Base-by-base conservation (phyloP, 495 filamentous ascomycete genomes). In the Hypoxylon trugodes region DNA sequence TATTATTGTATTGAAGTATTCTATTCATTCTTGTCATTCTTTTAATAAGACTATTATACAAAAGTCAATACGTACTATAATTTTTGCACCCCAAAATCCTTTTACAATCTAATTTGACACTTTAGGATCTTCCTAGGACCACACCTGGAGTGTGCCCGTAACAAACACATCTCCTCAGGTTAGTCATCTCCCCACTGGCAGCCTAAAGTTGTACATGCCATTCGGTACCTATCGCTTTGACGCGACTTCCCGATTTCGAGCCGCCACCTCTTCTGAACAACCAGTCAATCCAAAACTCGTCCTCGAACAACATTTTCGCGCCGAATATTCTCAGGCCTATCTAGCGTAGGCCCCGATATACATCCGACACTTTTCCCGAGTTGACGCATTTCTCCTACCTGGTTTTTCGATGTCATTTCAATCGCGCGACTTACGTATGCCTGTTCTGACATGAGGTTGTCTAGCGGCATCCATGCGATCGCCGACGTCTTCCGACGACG, bases 141-240 rank as follows among this genome's bases (percentile, higher is more conserved):
- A n/a, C n/a, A n/a, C n/a, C n/a, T n/a, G n/a, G n/a, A n/a, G n/a
- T n/a, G n/a, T n/a, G n/a, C n/a, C n/a, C n/a, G n/a, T n/a, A n/a
- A n/a, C n/a, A n/a, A n/a, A n/a, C n/a, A n/a, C n/a, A n/a, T n/a
- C n/a, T n/a, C n/a, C n/a, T n/a, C n/a, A n/a, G n/a, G 36, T 16
- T 38, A 24, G 26, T 37, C 33, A 51, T 32, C 48, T 51, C 26
- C 45, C 50, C 12, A 22, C 30, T 42, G 35, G 24, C 24, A 42
- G 50, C 50, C 50, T 53, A 19, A 33, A 25, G 26, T 16, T n/a
- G 12, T 4, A 35, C 15, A 45, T 56, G 43, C 21, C 49, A 36
- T n/a, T n/a, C 21, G 13, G 55, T 65, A 59, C 61, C n/a, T n/a
- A n/a, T n/a, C 61, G 48, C 42, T 49, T 55, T 32, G 50, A 59